A percentile compares a stretch with the other conserved stretches of the same genome.
These are phyloP conservation scores for Rhizopus sp. DNA, from an alignment of 371 early-diverging fungal genomes.

Conservation along the genomic window DNA sequence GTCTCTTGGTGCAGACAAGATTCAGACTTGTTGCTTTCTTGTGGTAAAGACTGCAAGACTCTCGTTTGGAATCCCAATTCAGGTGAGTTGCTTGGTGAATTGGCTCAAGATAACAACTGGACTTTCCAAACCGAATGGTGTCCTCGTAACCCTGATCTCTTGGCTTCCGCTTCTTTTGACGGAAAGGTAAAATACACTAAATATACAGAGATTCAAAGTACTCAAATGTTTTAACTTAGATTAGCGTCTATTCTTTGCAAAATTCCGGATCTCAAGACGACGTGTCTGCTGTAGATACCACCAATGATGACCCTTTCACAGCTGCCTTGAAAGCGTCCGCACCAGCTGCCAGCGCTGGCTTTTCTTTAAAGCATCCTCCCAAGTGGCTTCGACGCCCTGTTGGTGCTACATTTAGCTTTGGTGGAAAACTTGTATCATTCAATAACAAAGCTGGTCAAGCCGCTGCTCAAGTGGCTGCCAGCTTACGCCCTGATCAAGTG, in stretches of 20 bases:
- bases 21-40: constrained; percentile 81
- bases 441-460: constrained; percentile 50
- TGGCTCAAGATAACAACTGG: constrained; percentile 85
- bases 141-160: constrained; percentile 86
- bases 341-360: constrained; percentile 27
- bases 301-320: constrained; percentile 76
- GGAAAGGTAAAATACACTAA: constrained; percentile 37
- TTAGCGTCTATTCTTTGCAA: constrained; percentile 85
- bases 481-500: constrained; percentile 51
- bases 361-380: constrained; percentile 81
- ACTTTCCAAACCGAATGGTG: constrained; percentile 94
- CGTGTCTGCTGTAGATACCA: constrained; percentile 22
- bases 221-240: constrained; percentile 27
- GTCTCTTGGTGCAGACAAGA: constrained; percentile 94
- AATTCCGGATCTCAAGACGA: constrained; percentile 44
- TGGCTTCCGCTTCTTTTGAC: constrained; percentile 89
- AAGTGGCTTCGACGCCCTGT: constrained; percentile 95
- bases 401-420: constrained; percentile 90
- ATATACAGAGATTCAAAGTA: not conserved
- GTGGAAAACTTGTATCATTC: constrained; percentile 84
- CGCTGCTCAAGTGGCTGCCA: constrained; percentile 44
- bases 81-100: constrained; percentile 75
- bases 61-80: constrained; percentile 86
- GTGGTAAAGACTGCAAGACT: constrained; percentile 92
- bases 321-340: constrained; percentile 32